Percentiles rank a stretch among this genome's conserved stretches.
Conservation (phyloP, 208 protist species). For the Leishmania tarentolae region DNA sequence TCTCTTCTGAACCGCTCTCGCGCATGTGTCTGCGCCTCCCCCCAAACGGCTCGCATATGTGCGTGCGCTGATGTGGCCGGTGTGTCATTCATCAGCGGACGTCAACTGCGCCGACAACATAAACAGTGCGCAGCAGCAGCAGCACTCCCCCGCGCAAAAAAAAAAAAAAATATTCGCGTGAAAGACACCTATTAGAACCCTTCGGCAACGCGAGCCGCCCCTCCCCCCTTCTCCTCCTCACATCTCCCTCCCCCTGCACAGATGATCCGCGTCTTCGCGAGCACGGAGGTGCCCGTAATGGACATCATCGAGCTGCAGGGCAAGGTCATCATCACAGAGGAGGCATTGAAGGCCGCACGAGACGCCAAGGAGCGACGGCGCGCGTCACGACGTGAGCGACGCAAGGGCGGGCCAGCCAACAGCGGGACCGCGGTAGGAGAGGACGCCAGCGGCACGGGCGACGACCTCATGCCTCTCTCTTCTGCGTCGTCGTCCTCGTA, state of each 20-base stretch:
- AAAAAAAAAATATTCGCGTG: neutral
- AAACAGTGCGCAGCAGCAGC: neutral
- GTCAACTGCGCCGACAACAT: neutral
- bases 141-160: no score
- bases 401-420: neutral
- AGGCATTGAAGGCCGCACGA: constrained; percentile 27
- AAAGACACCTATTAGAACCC: neutral
- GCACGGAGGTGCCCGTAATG: constrained; percentile 45
- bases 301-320: constrained; percentile 78
- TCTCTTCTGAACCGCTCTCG: neutral
- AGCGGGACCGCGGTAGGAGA: neutral
- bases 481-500: neutral
- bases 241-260: neutral
- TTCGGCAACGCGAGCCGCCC: neutral
- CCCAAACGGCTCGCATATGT: neutral
- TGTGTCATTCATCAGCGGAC: neutral
- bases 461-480: neutral
- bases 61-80: neutral
- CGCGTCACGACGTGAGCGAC: neutral
- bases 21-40: neutral
- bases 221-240: neutral
- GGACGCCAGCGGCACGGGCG: neutral
- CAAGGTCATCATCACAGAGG: constrained; percentile 48
- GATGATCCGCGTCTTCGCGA: constrained; percentile 69
- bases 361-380: constrained; percentile 7